Conservation (phyloP, 345 rosid genomes). For the Ricinus communis region DNA sequence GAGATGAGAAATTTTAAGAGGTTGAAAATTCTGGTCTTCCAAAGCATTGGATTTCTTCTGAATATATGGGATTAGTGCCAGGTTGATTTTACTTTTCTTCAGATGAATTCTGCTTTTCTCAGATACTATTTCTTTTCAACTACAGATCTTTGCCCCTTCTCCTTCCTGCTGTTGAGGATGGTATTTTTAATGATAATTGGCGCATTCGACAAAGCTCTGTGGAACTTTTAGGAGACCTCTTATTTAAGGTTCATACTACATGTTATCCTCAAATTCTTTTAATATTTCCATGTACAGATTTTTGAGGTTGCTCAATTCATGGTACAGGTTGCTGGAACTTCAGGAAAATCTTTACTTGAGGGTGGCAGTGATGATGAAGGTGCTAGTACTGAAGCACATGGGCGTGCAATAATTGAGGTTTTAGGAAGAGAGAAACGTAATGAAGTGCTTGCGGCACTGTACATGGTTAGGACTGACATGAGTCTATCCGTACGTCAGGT, state of each 20-base stretch:
- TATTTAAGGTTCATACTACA: conserved; percentile 68
- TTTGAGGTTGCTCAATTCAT: neutral
- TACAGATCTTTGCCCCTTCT: conserved; percentile 90
- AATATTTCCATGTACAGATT: neutral
- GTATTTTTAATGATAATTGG: conserved; percentile 95
- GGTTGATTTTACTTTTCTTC: neutral
- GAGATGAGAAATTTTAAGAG: neutral
- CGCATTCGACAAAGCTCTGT: conserved; percentile 99
- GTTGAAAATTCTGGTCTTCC: neutral
- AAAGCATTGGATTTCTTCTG: neutral
- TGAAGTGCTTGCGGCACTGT: conserved; percentile 92
- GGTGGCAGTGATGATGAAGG: conserved; percentile 99
- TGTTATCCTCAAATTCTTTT: neutral
- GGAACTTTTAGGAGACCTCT: conserved; percentile 89
- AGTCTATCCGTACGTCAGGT: conserved; percentile 97
- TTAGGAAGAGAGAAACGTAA: conserved; percentile 95
- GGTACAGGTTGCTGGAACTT: conserved; percentile 94
- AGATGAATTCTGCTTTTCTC: neutral
- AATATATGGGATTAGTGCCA: neutral
- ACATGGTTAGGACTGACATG: conserved; percentile 98
- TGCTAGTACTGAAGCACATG: conserved; percentile 98
- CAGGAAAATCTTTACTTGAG: conserved; percentile 96
- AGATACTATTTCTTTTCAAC: conserved; percentile 8
- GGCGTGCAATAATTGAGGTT: conserved; percentile 97
- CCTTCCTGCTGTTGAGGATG: conserved; percentile 99